Evolutionary conservation across 1,284 basidiomycete species (phyloP).

Genomic region (Schizopora paradoxa): DNA sequence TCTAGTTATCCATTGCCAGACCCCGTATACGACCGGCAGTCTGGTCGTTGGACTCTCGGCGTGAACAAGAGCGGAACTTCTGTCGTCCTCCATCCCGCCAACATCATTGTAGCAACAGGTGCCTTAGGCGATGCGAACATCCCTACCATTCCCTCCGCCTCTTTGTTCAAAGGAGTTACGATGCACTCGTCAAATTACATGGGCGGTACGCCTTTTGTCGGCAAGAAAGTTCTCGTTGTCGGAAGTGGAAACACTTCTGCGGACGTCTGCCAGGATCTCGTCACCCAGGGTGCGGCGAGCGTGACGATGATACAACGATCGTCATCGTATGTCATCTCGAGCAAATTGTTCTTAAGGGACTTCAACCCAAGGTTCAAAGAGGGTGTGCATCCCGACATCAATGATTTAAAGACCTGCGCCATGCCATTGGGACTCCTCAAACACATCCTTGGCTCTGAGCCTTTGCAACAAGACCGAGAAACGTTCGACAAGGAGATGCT

Average conservation of each 20-base stretch:
- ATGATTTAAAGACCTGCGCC: slow-evolving; percentile 40
- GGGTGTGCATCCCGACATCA: slow-evolving; percentile 35
- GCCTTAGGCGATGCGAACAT: slow-evolving; percentile 29
- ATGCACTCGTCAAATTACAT: slow-evolving; percentile 30
- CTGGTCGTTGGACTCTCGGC: slow-evolving; percentile 30
- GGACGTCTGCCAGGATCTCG: slow-evolving; percentile 36
- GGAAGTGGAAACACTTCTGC: slow-evolving; percentile 36
- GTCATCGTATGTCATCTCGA: slow-evolving; percentile 27
- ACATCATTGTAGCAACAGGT: slow-evolving; percentile 36
- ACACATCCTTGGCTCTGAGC: slow-evolving; percentile 32
- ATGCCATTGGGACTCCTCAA: slow-evolving; percentile 36
- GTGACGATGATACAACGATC: slow-evolving; percentile 39
- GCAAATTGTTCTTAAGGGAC: slow-evolving; percentile 22
- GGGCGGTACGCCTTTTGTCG: slow-evolving; percentile 26
- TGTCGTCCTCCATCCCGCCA: slow-evolving; percentile 29
- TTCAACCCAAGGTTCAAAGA: slow-evolving; percentile 32
- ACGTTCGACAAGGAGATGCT: slow-evolving; percentile 32
- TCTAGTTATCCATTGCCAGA: slow-evolving; percentile 12
- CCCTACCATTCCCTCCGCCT: slow-evolving; percentile 25
- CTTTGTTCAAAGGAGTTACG: slow-evolving; percentile 28
- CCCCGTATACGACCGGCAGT: slow-evolving; percentile 25
- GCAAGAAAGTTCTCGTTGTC: slow-evolving; percentile 34
- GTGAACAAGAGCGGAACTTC: slow-evolving; percentile 26
- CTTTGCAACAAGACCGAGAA: slow-evolving; percentile 24
- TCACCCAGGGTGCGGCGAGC: slow-evolving; percentile 25